phyloP scores from a whole-genome alignment of 164 flowering plant genomes.

The Piper betle region DNA sequence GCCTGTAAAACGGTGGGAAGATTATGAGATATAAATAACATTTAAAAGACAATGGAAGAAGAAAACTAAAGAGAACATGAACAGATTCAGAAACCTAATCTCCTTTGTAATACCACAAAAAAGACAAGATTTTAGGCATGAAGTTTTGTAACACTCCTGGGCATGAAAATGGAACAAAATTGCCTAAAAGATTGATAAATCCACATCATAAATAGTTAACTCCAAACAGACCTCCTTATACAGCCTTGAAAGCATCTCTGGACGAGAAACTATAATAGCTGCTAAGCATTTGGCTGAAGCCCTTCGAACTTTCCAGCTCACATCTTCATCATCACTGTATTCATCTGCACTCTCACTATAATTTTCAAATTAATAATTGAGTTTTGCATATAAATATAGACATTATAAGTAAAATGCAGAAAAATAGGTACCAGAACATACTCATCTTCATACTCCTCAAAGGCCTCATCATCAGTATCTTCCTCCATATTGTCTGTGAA shows the following conservation, averaged over 20 bases:
- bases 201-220: neutral
- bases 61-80: neutral
- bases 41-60: neutral
- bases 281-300: slow-evolving; percentile 97
- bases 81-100: neutral
- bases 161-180: neutral
- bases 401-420: neutral
- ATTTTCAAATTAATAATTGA: slow-evolving; percentile 2
- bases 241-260: slow-evolving; percentile 82
- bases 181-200: neutral
- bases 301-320: slow-evolving; percentile 97
- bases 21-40: neutral
- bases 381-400: neutral
- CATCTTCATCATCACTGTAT: slow-evolving; percentile 97
- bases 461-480: slow-evolving; percentile 80
- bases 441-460: slow-evolving; percentile 96
- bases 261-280: slow-evolving; percentile 95
- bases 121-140: no score
- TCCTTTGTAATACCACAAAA: neutral
- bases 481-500: slow-evolving; percentile 99
- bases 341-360: slow-evolving; percentile 91
- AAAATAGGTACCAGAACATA: slow-evolving; percentile 20
- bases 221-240: slow-evolving; percentile 56
- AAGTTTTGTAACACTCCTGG: no score
- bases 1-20: slow-evolving; percentile 40